Conservation (phyloP, 768 basidiomycete species). For the Collybia sordida region DNA sequence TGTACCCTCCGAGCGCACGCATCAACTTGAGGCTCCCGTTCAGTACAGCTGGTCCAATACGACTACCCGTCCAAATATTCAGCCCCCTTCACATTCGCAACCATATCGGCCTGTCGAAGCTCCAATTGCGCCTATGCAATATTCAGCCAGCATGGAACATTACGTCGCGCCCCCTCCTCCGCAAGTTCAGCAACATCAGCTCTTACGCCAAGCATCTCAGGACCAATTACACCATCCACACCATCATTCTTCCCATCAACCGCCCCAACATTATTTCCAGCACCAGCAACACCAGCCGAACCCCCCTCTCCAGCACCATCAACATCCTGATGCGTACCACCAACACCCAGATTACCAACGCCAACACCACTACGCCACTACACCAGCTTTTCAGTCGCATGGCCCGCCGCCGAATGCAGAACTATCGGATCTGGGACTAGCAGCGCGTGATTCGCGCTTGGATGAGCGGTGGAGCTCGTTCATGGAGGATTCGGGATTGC, state of each 20-base stretch:
- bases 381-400: conserved; percentile 6
- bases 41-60: background rate
- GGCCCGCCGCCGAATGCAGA: conserved; percentile 34
- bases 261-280: background rate
- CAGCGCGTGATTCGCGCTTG: conserved; percentile 51
- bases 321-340: conserved; percentile 12
- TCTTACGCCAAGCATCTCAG: background rate
- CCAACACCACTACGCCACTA: conserved; percentile 5
- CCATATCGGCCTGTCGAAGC: background rate
- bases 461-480: conserved; percentile 63
- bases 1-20: conserved; percentile 15
- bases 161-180: background rate
- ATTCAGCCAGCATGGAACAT: background rate
- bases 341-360: conserved; percentile 11
- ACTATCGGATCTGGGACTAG: conserved; percentile 60
- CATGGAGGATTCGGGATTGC: conserved; percentile 53
- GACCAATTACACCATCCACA: background rate
- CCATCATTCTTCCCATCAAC: background rate
- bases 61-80: background rate
- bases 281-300: conserved; percentile 4
- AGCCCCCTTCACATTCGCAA: conserved; percentile 1
- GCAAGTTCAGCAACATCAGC: background rate
- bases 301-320: conserved; percentile 10
- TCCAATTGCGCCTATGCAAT: background rate
- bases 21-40: conserved; percentile 7